Evolutionary conservation across 73 alveolate species (phyloP).

Genomic region (Breviolum minutum): DNA sequence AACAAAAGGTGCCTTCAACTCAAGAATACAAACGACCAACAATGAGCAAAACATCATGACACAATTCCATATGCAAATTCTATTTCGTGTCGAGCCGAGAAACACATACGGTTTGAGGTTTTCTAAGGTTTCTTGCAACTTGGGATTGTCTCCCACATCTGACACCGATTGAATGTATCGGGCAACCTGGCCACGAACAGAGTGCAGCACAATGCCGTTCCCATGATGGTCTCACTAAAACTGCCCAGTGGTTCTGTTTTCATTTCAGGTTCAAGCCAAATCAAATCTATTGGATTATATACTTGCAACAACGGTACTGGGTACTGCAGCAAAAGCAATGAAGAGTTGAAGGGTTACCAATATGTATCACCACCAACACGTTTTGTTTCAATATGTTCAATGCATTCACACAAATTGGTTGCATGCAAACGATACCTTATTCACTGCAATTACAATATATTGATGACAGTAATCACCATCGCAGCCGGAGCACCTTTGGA

Average conservation of each 20-base stretch:
- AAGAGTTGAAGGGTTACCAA: too few relatives aligned
- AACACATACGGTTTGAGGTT: constrained; percentile 29
- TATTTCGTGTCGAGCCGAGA: neutral
- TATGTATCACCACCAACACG: too few relatives aligned
- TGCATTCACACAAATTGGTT: neutral
- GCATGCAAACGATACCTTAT: too few relatives aligned
- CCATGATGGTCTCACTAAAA: neutral
- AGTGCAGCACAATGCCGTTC: neutral
- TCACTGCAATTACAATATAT: neutral
- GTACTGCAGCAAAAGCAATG: neutral
- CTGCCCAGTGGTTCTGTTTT: too few relatives aligned
- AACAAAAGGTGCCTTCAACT: too few relatives aligned
- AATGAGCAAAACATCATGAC: neutral
- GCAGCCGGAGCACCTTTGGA: constrained; percentile 8
- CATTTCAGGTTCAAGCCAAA: too few relatives aligned
- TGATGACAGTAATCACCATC: neutral
- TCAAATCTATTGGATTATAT: too few relatives aligned
- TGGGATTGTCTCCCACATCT: constrained; percentile 42
- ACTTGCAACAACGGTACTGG: neutral
- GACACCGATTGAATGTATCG: constrained; percentile 51
- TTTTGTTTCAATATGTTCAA: too few relatives aligned
- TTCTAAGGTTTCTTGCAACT: constrained; percentile 62
- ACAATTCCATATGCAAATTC: neutral
- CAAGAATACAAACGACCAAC: too few relatives aligned
- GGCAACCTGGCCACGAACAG: constrained; percentile 16